phyloP scores from a whole-genome alignment of 441 rosid species.

The Adansonia grandidieri region DNA sequence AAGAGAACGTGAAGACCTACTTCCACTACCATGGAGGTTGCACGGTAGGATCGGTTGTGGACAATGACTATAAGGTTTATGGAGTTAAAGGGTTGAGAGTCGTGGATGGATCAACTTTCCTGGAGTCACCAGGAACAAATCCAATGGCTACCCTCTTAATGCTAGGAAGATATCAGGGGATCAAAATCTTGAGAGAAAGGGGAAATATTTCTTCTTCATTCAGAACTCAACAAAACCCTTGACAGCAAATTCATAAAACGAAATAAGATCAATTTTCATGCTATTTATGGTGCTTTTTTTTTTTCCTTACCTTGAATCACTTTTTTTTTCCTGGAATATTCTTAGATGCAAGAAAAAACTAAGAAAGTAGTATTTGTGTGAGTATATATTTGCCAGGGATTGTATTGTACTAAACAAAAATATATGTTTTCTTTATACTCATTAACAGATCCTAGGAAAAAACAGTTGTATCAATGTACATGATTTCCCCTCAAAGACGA shows the following conservation, averaged over 20 bases:
- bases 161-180: conserved; percentile 81
- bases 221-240: neutral
- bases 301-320: neutral
- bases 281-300: neutral
- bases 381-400: neutral
- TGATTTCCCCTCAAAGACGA: neutral
- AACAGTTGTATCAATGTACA: neutral
- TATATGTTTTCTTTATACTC: neutral
- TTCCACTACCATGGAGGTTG: conserved; percentile 81
- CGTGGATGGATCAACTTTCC: conserved; percentile 66
- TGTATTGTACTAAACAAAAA: neutral
- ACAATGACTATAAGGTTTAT: conserved; percentile 50
- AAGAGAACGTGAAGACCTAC: conserved; percentile 61
- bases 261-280: neutral
- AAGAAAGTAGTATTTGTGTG: no score
- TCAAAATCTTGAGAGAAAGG: conserved; percentile 52
- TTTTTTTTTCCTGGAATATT: neutral
- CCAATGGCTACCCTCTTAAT: conserved; percentile 81
- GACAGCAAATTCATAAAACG: neutral
- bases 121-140: conserved; percentile 76
- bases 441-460: neutral
- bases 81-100: conserved; percentile 60
- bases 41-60: conserved; percentile 62
- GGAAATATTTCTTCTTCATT: neutral
- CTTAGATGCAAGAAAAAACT: neutral